These are phyloP conservation scores for Pythium sukuiense DNA, from an alignment of 352 stramenopile species.

Conservation along the genomic window DNA sequence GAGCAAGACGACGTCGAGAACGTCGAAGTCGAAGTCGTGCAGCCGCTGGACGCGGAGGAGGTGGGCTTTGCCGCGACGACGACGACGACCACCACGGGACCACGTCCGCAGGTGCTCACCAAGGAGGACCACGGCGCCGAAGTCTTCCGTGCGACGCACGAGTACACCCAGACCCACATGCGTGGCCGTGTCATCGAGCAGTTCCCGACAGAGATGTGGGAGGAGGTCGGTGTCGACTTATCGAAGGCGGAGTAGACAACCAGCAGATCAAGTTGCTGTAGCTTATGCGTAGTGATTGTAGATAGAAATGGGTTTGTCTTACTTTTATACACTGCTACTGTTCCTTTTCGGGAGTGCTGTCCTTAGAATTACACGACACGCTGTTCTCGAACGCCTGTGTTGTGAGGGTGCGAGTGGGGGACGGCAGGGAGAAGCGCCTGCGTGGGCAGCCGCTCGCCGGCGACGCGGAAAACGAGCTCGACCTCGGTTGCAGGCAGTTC, in stretches of 20 bases:
- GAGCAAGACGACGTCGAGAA: conserved; percentile 29
- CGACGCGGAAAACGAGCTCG: conserved; percentile 52
- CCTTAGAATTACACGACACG: conserved; percentile 16
- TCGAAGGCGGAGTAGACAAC: conserved; percentile 4
- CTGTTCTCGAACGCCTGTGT: conserved; percentile 13
- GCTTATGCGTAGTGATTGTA: not conserved
- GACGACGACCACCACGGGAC: not conserved
- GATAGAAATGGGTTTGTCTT: not conserved
- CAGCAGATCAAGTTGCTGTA: not conserved
- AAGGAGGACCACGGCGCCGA: conserved; percentile 51
- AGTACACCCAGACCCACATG: conserved; percentile 65
- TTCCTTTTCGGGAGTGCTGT: not conserved
- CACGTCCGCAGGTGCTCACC: conserved; percentile 44
- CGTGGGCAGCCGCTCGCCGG: conserved; percentile 18
- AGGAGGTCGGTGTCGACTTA: conserved; percentile 38
- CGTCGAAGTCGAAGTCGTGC: conserved; percentile 38
- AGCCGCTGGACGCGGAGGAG: conserved; percentile 51
- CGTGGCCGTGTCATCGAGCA: conserved; percentile 56
- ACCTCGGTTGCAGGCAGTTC: conserved; percentile 66
- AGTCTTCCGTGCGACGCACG: conserved; percentile 40
- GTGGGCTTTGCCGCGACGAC: conserved; percentile 41
- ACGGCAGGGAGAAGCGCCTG: conserved; percentile 2
- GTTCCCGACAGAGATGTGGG: conserved; percentile 60
- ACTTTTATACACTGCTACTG: conserved; percentile 4
- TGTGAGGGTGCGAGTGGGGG: not conserved